Conservation (phyloP, 805 yeast species). For the Yarrowia divulgata region DNA sequence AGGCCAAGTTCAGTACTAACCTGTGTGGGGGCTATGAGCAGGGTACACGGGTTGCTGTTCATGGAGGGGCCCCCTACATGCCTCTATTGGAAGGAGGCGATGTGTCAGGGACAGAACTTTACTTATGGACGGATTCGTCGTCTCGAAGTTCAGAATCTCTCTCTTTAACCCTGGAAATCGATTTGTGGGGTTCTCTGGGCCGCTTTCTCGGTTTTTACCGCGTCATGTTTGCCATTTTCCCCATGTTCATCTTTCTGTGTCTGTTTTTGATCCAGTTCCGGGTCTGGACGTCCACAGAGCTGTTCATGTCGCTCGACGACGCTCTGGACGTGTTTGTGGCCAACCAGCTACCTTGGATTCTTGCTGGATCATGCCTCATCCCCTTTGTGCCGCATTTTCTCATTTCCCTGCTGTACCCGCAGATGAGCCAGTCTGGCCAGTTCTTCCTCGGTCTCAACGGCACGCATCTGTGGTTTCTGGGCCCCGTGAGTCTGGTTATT, state of each 20-base stretch:
- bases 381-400: constrained; percentile 41
- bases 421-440: background rate
- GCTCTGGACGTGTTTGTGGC: constrained; percentile 54
- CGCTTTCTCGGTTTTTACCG: constrained; percentile 76
- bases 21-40: constrained; percentile 27
- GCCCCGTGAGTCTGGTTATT: constrained; percentile 16
- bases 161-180: constrained; percentile 52
- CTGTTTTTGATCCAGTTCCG: constrained; percentile 63
- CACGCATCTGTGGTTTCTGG: constrained; percentile 32
- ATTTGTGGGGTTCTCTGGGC: constrained; percentile 65
- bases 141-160: constrained; percentile 24
- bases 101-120: constrained; percentile 44
- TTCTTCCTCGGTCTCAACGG: constrained; percentile 20
- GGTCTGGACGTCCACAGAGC: constrained; percentile 50
- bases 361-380: constrained; percentile 49
- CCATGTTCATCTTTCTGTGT: constrained; percentile 62
- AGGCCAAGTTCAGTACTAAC: constrained; percentile 23
- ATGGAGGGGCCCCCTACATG: constrained; percentile 75
- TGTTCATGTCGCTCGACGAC: constrained; percentile 57
- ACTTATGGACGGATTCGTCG: constrained; percentile 44
- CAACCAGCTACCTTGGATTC: constrained; percentile 47
- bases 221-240: constrained; percentile 71
- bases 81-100: constrained; percentile 53
- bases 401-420: constrained; percentile 12
- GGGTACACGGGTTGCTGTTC: constrained; percentile 52